phyloP scores from a whole-genome alignment of 2,329 filamentous ascomycete species.

The Arthrobotrys iridis region DNA sequence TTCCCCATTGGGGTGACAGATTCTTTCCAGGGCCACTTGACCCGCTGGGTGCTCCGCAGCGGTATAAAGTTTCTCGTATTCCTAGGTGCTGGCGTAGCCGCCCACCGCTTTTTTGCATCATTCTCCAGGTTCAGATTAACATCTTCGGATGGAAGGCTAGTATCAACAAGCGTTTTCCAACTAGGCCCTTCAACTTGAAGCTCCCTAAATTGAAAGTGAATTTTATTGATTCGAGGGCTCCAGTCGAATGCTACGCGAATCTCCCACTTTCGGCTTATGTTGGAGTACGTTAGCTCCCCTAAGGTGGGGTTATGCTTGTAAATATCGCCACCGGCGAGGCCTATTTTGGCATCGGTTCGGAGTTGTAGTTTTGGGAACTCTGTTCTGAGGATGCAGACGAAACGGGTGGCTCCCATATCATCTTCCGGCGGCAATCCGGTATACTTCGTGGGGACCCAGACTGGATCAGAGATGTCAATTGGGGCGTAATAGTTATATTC shows the following conservation, averaged over 20 bases:
- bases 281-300: not conserved
- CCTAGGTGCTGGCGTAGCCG: not conserved
- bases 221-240: not conserved
- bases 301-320: not conserved
- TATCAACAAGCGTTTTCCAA: not conserved
- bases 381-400: not conserved
- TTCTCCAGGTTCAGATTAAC: not conserved
- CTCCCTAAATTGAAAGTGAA: not conserved
- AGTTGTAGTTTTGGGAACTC: not conserved
- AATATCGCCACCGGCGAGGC: not conserved
- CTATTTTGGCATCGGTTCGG: not conserved
- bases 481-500: not conserved
- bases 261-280: not conserved
- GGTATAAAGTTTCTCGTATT: not conserved
- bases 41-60: not conserved
- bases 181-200: not conserved
- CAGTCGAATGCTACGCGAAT: not conserved
- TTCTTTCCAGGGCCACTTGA: not conserved
- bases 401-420: not conserved
- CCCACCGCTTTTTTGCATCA: not conserved
- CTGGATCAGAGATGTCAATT: not conserved
- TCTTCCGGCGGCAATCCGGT: not conserved
- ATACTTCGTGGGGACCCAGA: not conserved
- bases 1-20: not conserved
- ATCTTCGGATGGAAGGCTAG: not conserved